These are phyloP conservation scores for Phytophthora brassicae DNA, from an alignment of 352 stramenopile species.

Conservation along the genomic window DNA sequence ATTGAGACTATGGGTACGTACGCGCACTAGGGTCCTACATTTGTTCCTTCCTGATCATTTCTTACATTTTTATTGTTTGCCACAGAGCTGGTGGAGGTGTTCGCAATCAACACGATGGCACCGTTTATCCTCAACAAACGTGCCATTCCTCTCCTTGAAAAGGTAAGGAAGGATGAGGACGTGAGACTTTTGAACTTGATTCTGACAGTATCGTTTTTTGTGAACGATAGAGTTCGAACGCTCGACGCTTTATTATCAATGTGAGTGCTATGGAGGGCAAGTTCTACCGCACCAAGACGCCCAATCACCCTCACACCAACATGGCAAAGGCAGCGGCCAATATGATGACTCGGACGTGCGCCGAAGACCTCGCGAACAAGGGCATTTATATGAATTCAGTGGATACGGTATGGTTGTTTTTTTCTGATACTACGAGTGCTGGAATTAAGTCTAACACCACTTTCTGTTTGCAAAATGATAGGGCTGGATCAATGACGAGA, in stretches of 20 bases:
- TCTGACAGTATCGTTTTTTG: slow-evolving; percentile 5
- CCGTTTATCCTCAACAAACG: slow-evolving; percentile 94
- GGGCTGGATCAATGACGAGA: slow-evolving; percentile 97
- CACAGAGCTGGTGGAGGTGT: slow-evolving; percentile 81
- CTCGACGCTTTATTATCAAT: slow-evolving; percentile 89
- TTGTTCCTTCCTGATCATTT: neutral
- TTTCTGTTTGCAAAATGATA: slow-evolving; percentile 6
- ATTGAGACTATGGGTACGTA: slow-evolving; percentile 69
- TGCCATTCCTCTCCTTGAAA: slow-evolving; percentile 60
- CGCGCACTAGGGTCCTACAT: neutral
- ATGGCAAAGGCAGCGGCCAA: slow-evolving; percentile 97
- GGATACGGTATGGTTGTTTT: slow-evolving; percentile 71
- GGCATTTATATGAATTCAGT: slow-evolving; percentile 96
- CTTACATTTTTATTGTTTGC: slow-evolving; percentile 9
- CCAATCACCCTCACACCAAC: slow-evolving; percentile 95
- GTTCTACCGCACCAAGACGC: slow-evolving; percentile 94
- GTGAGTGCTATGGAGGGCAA: slow-evolving; percentile 97
- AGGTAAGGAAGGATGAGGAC: slow-evolving; percentile 30
- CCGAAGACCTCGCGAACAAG: slow-evolving; percentile 86
- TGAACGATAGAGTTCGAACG: slow-evolving; percentile 44
- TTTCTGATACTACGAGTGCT: neutral
- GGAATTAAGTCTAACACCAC: neutral
- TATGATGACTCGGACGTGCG: slow-evolving; percentile 94
- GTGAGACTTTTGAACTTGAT: neutral
- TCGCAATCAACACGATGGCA: slow-evolving; percentile 93